Evolutionary conservation across 2,329 filamentous ascomycete genomes (phyloP), one percentile per base, ranked within the genome.

Genomic region (Aciculosporium take): DNA sequence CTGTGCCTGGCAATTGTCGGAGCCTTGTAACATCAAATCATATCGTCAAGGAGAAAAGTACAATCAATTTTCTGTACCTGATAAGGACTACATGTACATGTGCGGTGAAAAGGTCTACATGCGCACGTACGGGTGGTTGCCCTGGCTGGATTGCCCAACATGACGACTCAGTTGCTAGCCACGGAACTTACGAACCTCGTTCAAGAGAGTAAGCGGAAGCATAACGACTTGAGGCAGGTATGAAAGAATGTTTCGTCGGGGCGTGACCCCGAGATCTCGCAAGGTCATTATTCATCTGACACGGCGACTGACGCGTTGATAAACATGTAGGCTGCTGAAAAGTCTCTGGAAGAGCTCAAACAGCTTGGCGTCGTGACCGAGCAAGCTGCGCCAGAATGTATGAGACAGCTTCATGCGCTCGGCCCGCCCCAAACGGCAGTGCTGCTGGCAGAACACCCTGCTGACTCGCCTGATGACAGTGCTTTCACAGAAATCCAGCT

Each of bases 131-230:
- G 53, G 53, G 53, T 51, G 39, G 43, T 42, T 45, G 46, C 36
- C 37, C 44, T 31, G 42, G 43, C 49, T 37, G 44, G 41, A 40
- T 44, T 45, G 51, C 48, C 48, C 60, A 79, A 66, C 55, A 94
- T 94, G 87, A 93, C 87, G 61, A 81, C 86, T 54, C 85, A 93
- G 73, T 79, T 94, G 56, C 74, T 95, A 55, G 79, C 81, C 56
- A 80, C 84, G 44, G 88, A 95, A 73, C 76, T 95, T 60, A 76
- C 81, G 56, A 93, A 85, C 65, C 76, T 95, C 59, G 81, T 94
- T 54, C 85, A 93, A 62, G 91, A 98, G 68, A 91, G 88, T 58
- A 96, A 94, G 65, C 77, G 89, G 55, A 96, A 94, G 64, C 82
- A 95, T 61, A 77, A 82, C 51, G 91, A 96, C 54, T 71, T 98